phyloP scores from a whole-genome alignment of 202 grass and related monocot species.

The Carex sylvatica region DNA sequence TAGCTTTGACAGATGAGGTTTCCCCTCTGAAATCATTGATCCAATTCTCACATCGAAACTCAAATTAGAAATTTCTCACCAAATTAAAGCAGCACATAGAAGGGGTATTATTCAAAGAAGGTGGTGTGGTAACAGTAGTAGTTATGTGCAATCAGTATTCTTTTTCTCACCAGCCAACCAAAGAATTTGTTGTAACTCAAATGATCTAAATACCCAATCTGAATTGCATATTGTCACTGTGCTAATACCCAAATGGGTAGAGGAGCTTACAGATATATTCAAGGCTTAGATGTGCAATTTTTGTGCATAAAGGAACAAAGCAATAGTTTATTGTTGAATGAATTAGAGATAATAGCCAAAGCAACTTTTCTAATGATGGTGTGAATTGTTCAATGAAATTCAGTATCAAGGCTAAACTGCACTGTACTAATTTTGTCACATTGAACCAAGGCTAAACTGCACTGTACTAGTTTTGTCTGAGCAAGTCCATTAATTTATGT shows the following conservation, averaged over 20 bases:
- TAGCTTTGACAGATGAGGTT: no score
- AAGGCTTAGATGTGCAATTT: slow-evolving; percentile 44
- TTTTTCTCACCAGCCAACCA: slow-evolving; percentile 41
- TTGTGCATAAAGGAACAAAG: slow-evolving; percentile 38
- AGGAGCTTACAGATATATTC: slow-evolving; percentile 4
- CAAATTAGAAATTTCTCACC: slow-evolving; percentile 23
- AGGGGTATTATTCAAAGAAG: slow-evolving; percentile 65
- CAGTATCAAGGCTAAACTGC: no score
- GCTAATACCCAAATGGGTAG: no score
- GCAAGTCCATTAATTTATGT: no score
- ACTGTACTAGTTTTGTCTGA: no score
- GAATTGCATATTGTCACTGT: no score
- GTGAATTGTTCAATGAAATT: slow-evolving; percentile 19
- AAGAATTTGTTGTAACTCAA: slow-evolving; percentile 10
- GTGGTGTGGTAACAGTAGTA: slow-evolving; percentile 39
- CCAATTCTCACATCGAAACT: slow-evolving; percentile 30
- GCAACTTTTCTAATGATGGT: slow-evolving; percentile 88
- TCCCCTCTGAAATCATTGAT: slow-evolving; percentile 51
- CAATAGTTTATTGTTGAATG: slow-evolving; percentile 37
- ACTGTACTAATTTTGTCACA: no score
- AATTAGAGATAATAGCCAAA: slow-evolving; percentile 65
- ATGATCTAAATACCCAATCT: no score
- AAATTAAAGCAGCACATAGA: slow-evolving; percentile 44
- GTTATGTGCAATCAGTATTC: slow-evolving; percentile 71
- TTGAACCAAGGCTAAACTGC: no score